These are phyloP conservation scores for Pascua guehoae DNA, from an alignment of 1,284 basidiomycete species.

Conservation along the genomic window DNA sequence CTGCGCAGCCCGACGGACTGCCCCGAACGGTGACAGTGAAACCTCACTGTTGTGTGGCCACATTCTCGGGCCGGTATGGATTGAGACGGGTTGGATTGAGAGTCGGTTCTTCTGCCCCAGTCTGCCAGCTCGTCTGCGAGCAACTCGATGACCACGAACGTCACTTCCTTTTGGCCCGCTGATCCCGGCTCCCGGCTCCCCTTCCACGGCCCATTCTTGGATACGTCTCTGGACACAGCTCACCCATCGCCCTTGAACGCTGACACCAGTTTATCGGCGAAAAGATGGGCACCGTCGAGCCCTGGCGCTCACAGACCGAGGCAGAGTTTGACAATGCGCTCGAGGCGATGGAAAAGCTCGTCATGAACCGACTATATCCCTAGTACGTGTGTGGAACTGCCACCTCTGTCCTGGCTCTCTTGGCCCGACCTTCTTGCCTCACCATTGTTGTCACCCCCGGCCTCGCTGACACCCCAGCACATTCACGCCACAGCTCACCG, in stretches of 20 bases:
- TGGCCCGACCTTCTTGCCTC: too few relatives aligned
- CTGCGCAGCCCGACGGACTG: too few relatives aligned
- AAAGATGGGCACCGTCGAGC: conserved; percentile 79
- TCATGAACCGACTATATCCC: conserved; percentile 96
- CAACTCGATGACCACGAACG: too few relatives aligned
- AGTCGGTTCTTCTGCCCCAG: too few relatives aligned
- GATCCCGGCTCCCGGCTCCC: too few relatives aligned
- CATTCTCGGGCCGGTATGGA: too few relatives aligned
- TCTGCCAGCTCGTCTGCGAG: not conserved
- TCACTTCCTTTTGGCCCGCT: too few relatives aligned
- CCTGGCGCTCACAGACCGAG: conserved; percentile 70
- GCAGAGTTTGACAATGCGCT: conserved; percentile 92
- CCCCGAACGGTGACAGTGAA: too few relatives aligned
- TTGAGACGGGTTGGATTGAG: too few relatives aligned
- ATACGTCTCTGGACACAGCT: too few relatives aligned
- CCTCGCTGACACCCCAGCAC: conserved; percentile 57
- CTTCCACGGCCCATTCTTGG: too few relatives aligned
- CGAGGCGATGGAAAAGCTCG: conserved; percentile 99
- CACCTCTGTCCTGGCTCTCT: not conserved
- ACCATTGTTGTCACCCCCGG: not conserved
- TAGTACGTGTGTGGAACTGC: conserved; percentile 58
- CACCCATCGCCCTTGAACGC: not conserved
- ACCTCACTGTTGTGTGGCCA: too few relatives aligned
- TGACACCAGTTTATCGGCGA: conserved; percentile 70
- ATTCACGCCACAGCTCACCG: conserved; percentile 75